Evolutionary conservation across 306 rosid genomes (phyloP).

Genomic region (Castanopsis chinensis): DNA sequence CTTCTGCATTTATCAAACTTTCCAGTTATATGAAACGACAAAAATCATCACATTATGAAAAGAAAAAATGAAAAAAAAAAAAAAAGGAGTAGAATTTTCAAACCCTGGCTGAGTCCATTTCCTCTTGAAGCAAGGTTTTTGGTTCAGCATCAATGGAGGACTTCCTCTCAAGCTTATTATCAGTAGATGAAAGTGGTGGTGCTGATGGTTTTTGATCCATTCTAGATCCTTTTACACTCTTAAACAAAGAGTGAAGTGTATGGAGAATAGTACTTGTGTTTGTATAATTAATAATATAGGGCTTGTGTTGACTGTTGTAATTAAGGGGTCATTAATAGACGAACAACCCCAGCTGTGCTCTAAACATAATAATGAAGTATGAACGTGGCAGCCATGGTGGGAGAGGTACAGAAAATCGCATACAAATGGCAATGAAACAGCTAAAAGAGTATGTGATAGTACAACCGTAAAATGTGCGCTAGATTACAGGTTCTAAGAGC

Average conservation of each 20-base stretch:
- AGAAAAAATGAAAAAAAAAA: neutral
- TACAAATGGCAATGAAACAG: conserved; percentile 32
- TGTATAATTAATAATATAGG: neutral
- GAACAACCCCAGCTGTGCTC: conserved; percentile 21
- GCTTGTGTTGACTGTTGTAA: conserved; percentile 44
- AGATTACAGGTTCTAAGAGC: no score
- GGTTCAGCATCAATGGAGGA: conserved; percentile 47
- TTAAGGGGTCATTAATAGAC: conserved; percentile 1
- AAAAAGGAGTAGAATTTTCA: neutral
- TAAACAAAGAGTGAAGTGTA: neutral
- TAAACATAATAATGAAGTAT: conserved; percentile 1
- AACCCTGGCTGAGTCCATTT: conserved; percentile 42
- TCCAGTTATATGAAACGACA: neutral
- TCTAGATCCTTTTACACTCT: neutral
- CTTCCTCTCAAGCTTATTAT: conserved; percentile 28
- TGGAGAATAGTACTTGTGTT: neutral
- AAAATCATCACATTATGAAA: neutral
- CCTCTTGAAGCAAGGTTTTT: conserved; percentile 27
- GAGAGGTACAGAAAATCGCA: conserved; percentile 21
- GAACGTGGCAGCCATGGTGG: conserved; percentile 47
- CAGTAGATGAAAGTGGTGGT: neutral
- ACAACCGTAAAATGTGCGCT: no score
- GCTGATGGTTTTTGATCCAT: neutral
- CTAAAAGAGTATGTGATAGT: neutral
- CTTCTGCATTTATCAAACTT: conserved; percentile 16